Evolutionary conservation across 441 rosid genomes (phyloP).

Genomic region (Adansonia madagascariensis): DNA sequence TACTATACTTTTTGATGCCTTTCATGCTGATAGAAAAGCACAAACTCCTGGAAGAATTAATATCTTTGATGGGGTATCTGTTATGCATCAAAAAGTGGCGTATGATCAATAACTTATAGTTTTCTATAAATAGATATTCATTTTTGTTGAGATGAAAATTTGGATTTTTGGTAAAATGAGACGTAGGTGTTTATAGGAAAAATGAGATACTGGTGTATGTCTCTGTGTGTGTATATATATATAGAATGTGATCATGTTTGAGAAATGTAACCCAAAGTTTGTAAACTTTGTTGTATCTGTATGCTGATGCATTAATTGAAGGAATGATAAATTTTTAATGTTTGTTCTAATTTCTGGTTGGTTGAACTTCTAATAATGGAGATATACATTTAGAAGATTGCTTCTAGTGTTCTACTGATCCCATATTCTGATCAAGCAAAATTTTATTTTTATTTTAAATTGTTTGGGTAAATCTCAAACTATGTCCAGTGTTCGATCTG

Average conservation of each 20-base stretch:
- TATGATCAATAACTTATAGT: slow-evolving; percentile 9
- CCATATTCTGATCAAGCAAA: not conserved
- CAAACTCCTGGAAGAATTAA: not conserved
- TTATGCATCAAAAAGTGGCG: slow-evolving; percentile 36
- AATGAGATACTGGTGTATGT: not conserved
- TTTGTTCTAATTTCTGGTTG: not conserved
- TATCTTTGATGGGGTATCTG: not conserved
- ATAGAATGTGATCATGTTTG: not conserved
- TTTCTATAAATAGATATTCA: not conserved
- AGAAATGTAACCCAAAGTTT: not conserved
- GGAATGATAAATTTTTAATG: not conserved
- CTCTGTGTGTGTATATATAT: not conserved
- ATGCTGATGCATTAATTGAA: not conserved
- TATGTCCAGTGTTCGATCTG: not conserved
- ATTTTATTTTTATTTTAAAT: too few relatives aligned
- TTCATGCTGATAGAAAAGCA: slow-evolving; percentile 21
- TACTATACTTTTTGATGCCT: slow-evolving; percentile 36
- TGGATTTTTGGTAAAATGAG: not conserved
- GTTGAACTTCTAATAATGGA: not conserved
- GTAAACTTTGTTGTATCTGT: not conserved
- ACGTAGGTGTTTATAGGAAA: not conserved
- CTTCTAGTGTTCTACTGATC: not conserved
- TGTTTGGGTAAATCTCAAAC: too few relatives aligned
- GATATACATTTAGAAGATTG: not conserved
- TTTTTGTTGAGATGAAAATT: not conserved